Evolutionary conservation across 805 yeast genomes (phyloP), one percentile per base, ranked within the genome.

Genomic region (Metschnikowia orientalis): DNA sequence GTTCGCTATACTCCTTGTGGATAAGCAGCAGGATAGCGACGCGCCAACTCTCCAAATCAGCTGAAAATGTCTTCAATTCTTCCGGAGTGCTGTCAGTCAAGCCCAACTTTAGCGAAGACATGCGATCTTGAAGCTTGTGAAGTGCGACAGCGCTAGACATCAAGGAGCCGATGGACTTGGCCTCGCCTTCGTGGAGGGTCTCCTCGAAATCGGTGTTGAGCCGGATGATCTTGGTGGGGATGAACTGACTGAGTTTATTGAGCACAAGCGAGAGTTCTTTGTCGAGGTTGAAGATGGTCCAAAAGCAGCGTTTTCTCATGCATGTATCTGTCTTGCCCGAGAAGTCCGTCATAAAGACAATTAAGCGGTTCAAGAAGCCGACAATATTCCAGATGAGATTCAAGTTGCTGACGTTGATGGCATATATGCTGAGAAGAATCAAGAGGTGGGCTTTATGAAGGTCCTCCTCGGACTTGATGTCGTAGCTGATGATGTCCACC

Each of bases 241-340:
- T 61, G 17, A 61, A 47, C 41, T 59, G 67, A 31, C 62, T 55
- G 9, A 70, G 69, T 30, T 48, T 54, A 17, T 53, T 47, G 20
- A 54, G 42, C 30, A 63, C 29, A n/a, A 67, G 44, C 35, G 60
- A 55, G 21, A 63, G 44, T 32, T 61, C 68, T 28, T 61, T 59
- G 36, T 67, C 72, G 24, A 66, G 40, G 28, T 59, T 63, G 44
- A 54, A 54, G 9, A 63, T 42, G 3, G 68, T 46, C 70, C 69
- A 63, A 35, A 63, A 59, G 8, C 61, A 37, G n/a, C 47, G 37
- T 20, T 39, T 35, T 19, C 36, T 34, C 40, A 45, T 32, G 23
- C 38, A 32, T 8, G 32, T 35, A 8, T 28, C 25, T 10, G 26
- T 9, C 4, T 17, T 6, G 17, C 30, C 38, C 10, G 37, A 15